Evolutionary conservation across 257 asterid genomes (phyloP).

Genomic region (Solanum corneliomulleri): DNA sequence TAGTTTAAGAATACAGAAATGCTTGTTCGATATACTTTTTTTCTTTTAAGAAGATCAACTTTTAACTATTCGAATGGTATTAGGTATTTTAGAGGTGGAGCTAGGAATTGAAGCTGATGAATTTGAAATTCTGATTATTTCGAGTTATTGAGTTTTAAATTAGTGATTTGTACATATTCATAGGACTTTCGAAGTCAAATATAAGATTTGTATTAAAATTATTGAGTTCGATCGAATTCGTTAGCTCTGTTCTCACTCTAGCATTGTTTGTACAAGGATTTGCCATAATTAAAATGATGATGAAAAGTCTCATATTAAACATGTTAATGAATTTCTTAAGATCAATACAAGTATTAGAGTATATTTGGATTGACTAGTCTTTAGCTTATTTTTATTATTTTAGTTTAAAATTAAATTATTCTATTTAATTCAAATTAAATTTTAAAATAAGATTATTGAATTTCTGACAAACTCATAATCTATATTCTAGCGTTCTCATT

Average conservation of each 20-base stretch:
- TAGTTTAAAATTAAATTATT: too few species aligned
- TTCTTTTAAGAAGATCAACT: not conserved
- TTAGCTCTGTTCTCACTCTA: not conserved
- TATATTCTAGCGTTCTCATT: fast-evolving
- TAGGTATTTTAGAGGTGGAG: not conserved
- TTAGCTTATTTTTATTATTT: not conserved
- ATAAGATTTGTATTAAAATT: not conserved
- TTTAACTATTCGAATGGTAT: not conserved
- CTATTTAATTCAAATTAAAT: too few species aligned
- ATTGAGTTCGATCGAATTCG: not conserved
- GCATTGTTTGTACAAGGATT: not conserved
- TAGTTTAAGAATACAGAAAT: not conserved
- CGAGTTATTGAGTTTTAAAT: not conserved
- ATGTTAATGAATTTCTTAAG: not conserved
- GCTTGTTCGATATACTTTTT: too few species aligned
- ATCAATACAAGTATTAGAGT: not conserved
- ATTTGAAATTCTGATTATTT: not conserved
- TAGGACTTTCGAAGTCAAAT: not conserved
- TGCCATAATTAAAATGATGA: not conserved
- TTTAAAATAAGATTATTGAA: not conserved
- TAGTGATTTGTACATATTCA: not conserved
- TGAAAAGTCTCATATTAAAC: not conserved
- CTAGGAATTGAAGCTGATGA: too few species aligned
- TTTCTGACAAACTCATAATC: fast-evolving
- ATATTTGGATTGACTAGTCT: not conserved